Percentiles rank a stretch among this genome's conserved stretches.
phyloP scores from a whole-genome alignment of 306 rosid genomes.

The Datisca glomerata region DNA sequence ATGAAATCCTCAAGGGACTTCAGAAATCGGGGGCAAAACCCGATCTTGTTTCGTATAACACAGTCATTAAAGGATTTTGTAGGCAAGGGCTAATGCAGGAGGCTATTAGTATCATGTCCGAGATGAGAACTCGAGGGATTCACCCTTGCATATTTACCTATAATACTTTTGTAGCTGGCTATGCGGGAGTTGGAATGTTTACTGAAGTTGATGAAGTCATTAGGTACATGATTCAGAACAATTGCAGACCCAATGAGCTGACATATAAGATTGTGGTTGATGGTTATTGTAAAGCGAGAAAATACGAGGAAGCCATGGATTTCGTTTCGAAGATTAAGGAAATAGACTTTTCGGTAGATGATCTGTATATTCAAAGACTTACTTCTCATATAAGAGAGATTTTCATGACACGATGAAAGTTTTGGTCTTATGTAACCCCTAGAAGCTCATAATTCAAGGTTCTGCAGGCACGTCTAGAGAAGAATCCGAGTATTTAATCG shows the following conservation, averaged over 20 bases:
- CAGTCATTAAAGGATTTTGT: constrained; percentile 86
- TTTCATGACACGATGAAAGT: too few relatives aligned
- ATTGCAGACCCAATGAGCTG: constrained; percentile 74
- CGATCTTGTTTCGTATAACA: constrained; percentile 75
- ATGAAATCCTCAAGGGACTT: constrained; percentile 65
- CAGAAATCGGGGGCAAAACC: constrained; percentile 54
- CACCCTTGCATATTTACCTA: constrained; percentile 76
- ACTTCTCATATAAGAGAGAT: constrained; percentile 53
- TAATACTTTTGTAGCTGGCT: constrained; percentile 81
- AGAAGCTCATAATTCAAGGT: too few relatives aligned
- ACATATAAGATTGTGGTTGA: constrained; percentile 80
- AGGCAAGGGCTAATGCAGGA: constrained; percentile 80
- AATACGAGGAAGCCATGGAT: constrained; percentile 57
- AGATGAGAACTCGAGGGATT: constrained; percentile 67
- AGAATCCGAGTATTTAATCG: too few relatives aligned
- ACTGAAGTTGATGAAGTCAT: constrained; percentile 74
- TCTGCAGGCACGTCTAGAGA: too few relatives aligned
- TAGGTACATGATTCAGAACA: constrained; percentile 63
- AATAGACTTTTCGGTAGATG: constrained; percentile 43
- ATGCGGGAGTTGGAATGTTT: constrained; percentile 54
- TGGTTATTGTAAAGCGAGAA: constrained; percentile 63
- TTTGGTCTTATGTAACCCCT: too few relatives aligned
- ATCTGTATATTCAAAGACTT: constrained; percentile 42
- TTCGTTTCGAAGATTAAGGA: constrained; percentile 55
- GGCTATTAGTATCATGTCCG: constrained; percentile 63